phyloP scores from a whole-genome alignment of 2,329 filamentous ascomycete species.

The Alternaria sp. region DNA sequence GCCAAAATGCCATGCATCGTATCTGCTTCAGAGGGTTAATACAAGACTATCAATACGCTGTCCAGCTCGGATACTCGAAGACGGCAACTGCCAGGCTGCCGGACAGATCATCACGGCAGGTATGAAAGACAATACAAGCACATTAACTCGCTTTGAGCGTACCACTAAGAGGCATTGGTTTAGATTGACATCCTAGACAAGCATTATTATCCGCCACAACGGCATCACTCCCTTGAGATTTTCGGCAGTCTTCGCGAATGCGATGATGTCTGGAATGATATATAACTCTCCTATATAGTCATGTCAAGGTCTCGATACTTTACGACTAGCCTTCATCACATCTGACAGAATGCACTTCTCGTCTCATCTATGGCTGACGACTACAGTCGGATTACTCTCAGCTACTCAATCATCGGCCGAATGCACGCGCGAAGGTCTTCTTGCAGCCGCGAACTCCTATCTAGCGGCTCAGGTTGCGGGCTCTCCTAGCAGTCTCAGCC shows the following conservation, averaged over 20 bases:
- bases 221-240: conserved; percentile 1
- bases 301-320: background rate
- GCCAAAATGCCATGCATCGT: background rate
- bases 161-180: conserved; percentile 26
- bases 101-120: background rate
- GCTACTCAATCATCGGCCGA: conserved; percentile 14
- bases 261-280: background rate
- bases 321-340: background rate
- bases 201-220: conserved; percentile 18
- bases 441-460: conserved; percentile 32
- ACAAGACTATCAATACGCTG: background rate
- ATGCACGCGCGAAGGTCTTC: conserved; percentile 36
- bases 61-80: background rate
- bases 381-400: background rate
- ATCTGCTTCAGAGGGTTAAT: background rate
- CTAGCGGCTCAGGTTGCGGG: conserved; percentile 31
- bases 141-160: conserved; percentile 21
- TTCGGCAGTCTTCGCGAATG: background rate
- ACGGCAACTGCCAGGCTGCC: background rate
- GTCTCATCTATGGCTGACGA: too few species aligned
- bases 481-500: conserved; percentile 23
- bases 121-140: background rate
- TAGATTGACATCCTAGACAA: conserved; percentile 8
- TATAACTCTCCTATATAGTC: background rate
- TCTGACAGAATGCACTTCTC: background rate